Conservation (phyloP, 2,329 filamentous ascomycete species). For the Ophiocordyceps sinensis region DNA sequence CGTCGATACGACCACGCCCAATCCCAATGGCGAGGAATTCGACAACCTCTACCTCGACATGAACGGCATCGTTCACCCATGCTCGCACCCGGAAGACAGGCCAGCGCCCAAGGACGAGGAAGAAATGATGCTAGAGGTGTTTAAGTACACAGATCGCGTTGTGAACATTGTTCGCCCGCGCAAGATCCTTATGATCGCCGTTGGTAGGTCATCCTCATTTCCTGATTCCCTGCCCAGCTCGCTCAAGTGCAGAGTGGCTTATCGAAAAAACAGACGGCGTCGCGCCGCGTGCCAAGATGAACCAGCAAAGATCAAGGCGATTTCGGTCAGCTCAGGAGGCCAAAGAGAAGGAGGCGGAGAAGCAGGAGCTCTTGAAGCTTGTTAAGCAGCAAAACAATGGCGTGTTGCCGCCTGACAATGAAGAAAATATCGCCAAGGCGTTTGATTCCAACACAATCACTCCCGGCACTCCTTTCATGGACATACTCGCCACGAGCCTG, state of each 20-base stretch:
- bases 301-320: slow-evolving; percentile 90
- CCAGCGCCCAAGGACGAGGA: slow-evolving; percentile 87
- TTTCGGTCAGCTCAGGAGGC: slow-evolving; percentile 93
- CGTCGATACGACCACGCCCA: slow-evolving; percentile 68
- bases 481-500: slow-evolving; percentile 76
- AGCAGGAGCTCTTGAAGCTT: slow-evolving; percentile 73
- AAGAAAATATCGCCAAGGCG: slow-evolving; percentile 56
- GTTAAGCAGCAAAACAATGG: slow-evolving; percentile 66
- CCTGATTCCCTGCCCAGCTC: neutral
- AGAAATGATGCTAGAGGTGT: slow-evolving; percentile 98
- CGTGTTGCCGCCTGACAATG: slow-evolving; percentile 42
- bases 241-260: neutral
- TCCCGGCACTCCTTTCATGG: slow-evolving; percentile 97
- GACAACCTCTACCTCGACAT: slow-evolving; percentile 98
- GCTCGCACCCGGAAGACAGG: slow-evolving; percentile 89
- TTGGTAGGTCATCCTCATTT: slow-evolving; percentile 44
- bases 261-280: slow-evolving; percentile 59
- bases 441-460: slow-evolving; percentile 86
- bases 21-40: slow-evolving; percentile 95
- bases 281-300: slow-evolving; percentile 97
- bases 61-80: slow-evolving; percentile 99
- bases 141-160: slow-evolving; percentile 96
- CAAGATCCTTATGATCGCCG: slow-evolving; percentile 93
- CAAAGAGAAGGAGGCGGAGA: slow-evolving; percentile 83
- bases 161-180: slow-evolving; percentile 97